Evolutionary conservation across 352 stramenopile species (phyloP), one percentile per base, ranked within the genome.

Genomic region (Phytophthora colocasiae): DNA sequence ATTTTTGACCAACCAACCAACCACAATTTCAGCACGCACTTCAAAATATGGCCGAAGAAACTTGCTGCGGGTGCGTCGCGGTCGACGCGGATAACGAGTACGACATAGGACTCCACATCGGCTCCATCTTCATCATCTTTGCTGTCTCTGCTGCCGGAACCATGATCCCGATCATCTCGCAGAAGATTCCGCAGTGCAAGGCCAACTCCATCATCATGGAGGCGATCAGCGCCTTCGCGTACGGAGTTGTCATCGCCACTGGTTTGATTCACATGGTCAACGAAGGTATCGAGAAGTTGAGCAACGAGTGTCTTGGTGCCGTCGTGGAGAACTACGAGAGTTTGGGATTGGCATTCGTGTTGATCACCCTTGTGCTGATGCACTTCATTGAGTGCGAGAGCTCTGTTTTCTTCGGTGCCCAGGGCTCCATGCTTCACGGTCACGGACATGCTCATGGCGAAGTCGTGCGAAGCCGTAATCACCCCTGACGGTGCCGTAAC

Each of bases 231-330:
- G 69, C 80, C 1, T 87, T 92, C 47, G 80, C 79, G 1, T 86
- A 82, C 58, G 86, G 86, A 44, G 83, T 91, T 4, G 80, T 94
- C 38, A 73, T 92, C 39, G 63, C 75, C 48, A 91, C 84, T n/a
- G 77, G 80, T 31, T 73, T 92, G 36, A 89, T 94, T 55, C 86
- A 94, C 73, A 89, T 92, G 73, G 66, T 90, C 32, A 87, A 75
- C 52, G 81, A 90, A 26, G 82, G 74, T 17, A 62, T 85, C 17
- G 78, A 85, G 47, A 83, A 73, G 49, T 67, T 94, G 15, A 81
- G 71, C 31, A 58, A 89, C n/a, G 73, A 79, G 50, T 89, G 82
- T 29, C 75, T 92, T 6, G 76, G 80, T 7, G 14, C 58, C 0
- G 45, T 91, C 12, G 76, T 85, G 3, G 73, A 88, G 27, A 19